Percentiles rank a stretch among this genome's conserved stretches.
These are phyloP conservation scores for Globisporangium megalacanthum DNA, from an alignment of 352 stramenopile species.

Conservation along the genomic window DNA sequence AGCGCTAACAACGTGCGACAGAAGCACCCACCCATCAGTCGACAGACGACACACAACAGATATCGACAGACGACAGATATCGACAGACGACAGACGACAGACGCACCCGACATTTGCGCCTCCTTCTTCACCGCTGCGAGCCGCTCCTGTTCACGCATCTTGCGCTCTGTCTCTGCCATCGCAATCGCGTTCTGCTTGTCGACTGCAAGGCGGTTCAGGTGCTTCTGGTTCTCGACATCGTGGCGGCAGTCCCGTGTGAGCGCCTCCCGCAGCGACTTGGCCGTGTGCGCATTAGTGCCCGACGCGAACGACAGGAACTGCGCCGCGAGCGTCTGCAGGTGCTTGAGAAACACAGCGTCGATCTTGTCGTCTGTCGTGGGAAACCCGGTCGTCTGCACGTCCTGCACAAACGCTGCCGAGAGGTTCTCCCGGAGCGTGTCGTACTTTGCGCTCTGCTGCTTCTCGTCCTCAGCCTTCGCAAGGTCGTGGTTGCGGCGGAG, in stretches of 20 bases:
- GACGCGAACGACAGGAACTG: slow-evolving; percentile 50
- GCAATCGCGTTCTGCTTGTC: slow-evolving; percentile 66
- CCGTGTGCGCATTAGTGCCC: slow-evolving; percentile 38
- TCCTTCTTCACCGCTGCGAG: slow-evolving; percentile 46
- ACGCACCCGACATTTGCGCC: slow-evolving; percentile 49
- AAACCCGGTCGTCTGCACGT: slow-evolving; percentile 44
- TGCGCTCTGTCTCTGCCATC: slow-evolving; percentile 48
- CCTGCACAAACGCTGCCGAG: slow-evolving; percentile 44
- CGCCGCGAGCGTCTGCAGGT: slow-evolving; percentile 50
- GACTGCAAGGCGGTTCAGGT: slow-evolving; percentile 53
- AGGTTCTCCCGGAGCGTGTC: slow-evolving; percentile 50
- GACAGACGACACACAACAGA: neutral
- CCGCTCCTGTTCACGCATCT: slow-evolving; percentile 54
- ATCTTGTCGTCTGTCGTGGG: slow-evolving; percentile 64
- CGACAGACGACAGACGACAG: neutral
- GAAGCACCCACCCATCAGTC: neutral
- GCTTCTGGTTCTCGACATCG: slow-evolving; percentile 68
- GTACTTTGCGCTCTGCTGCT: slow-evolving; percentile 59
- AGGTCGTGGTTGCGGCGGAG: slow-evolving; percentile 59
- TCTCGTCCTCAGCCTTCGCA: slow-evolving; percentile 46
- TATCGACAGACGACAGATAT: neutral
- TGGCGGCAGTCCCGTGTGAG: slow-evolving; percentile 53
- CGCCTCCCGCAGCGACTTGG: slow-evolving; percentile 43
- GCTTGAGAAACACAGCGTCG: slow-evolving; percentile 46
- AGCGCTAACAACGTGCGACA: slow-evolving; percentile 22